These are phyloP conservation scores for Pyricularia pennisetigena DNA, from an alignment of 2,329 filamentous ascomycete species.

Conservation along the genomic window DNA sequence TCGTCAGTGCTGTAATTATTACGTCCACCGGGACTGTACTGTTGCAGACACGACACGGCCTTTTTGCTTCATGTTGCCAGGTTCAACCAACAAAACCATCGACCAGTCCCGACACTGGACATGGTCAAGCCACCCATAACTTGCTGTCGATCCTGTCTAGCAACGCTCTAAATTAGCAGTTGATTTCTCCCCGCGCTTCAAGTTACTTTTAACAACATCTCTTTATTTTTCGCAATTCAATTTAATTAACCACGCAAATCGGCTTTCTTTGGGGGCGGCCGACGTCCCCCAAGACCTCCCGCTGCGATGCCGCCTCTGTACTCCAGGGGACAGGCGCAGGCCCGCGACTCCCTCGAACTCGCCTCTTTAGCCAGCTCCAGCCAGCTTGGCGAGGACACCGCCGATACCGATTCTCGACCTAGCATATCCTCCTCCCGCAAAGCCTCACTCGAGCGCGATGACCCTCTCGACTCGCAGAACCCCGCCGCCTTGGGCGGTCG, in stretches of 20 bases:
- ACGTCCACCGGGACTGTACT: not conserved
- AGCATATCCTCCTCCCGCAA: conserved; percentile 87
- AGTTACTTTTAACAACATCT: not conserved
- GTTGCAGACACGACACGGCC: not conserved
- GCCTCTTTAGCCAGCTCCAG: conserved; percentile 87
- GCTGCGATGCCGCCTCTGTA: conserved; percentile 29
- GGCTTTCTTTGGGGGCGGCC: not conserved
- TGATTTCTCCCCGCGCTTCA: not conserved
- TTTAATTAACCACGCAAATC: not conserved
- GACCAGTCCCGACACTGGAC: not conserved
- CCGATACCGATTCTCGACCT: conserved; percentile 65
- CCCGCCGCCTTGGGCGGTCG: conserved; percentile 29
- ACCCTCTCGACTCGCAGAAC: conserved; percentile 60
- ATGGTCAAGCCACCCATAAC: not conserved
- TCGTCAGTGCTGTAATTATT: not conserved
- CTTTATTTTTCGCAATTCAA: not conserved
- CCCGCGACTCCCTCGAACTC: conserved; percentile 91
- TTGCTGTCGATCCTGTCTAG: not conserved
- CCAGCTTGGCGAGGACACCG: conserved; percentile 44
- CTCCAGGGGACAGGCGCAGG: conserved; percentile 31
- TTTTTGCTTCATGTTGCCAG: not conserved
- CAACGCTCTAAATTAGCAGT: not conserved
- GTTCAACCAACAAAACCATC: not conserved
- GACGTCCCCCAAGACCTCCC: not conserved
- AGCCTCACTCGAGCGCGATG: conserved; percentile 79